These are phyloP conservation scores for Pugionium cornutum DNA, from an alignment of 345 rosid genomes.

Conservation along the genomic window DNA sequence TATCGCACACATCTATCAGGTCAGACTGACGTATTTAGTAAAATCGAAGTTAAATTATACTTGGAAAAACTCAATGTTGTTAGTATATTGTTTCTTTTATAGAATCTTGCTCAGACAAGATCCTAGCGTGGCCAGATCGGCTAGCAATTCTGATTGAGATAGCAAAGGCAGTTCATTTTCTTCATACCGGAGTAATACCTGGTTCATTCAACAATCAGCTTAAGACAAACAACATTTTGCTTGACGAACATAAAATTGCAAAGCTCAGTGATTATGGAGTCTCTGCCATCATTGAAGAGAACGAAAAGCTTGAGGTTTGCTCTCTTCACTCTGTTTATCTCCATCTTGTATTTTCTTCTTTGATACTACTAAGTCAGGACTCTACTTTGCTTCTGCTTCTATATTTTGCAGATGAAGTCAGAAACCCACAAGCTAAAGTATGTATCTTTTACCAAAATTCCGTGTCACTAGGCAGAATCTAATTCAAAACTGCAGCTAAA, in stretches of 20 bases:
- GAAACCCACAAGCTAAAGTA: slow-evolving; percentile 62
- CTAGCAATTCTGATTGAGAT: slow-evolving; percentile 74
- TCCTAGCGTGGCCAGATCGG: slow-evolving; percentile 82
- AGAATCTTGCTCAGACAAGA: slow-evolving; percentile 71
- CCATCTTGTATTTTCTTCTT: slow-evolving; percentile 8
- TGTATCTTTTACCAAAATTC: slow-evolving; percentile 8
- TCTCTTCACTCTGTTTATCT: neutral
- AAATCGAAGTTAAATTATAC: neutral
- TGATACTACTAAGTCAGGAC: slow-evolving; percentile 23
- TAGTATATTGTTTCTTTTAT: slow-evolving; percentile 30
- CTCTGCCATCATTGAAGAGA: slow-evolving; percentile 65
- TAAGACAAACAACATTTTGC: slow-evolving; percentile 76
- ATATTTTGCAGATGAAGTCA: slow-evolving; percentile 63
- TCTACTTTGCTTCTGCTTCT: neutral
- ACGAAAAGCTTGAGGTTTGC: slow-evolving; percentile 67
- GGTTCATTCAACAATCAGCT: slow-evolving; percentile 70
- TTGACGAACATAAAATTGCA: slow-evolving; percentile 85
- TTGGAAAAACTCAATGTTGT: slow-evolving; percentile 15
- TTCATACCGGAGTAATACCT: slow-evolving; percentile 86
- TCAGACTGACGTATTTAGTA: slow-evolving; percentile 20
- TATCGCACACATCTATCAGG: slow-evolving; percentile 82
- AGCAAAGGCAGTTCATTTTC: slow-evolving; percentile 95
- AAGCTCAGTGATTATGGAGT: slow-evolving; percentile 95
- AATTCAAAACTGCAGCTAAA: neutral
- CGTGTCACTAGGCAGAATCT: neutral